Percentiles rank a stretch among this genome's conserved stretches.
Evolutionary conservation across 2,329 filamentous ascomycete species (phyloP).

Genomic region (Lachnellula arida): DNA sequence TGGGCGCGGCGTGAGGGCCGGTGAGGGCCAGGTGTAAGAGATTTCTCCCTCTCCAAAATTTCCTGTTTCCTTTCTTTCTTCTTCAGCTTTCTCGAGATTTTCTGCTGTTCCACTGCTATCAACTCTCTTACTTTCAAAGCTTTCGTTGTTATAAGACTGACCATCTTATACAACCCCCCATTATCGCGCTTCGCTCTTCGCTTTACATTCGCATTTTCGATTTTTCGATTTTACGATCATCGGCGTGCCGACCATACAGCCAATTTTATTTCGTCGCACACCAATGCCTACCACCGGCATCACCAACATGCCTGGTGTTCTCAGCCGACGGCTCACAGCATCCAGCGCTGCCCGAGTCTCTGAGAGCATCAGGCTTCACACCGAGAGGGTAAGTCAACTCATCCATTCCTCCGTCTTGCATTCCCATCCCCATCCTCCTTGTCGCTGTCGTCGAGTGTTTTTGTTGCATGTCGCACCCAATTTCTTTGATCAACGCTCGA

Average conservation of each 20-base stretch:
- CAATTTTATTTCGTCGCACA: background rate
- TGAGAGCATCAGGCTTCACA: background rate
- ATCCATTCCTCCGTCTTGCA: background rate
- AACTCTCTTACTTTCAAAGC: background rate
- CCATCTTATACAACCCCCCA: background rate
- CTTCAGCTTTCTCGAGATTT: background rate
- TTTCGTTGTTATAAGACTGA: background rate
- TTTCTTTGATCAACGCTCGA: too few relatives aligned
- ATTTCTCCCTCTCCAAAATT: background rate
- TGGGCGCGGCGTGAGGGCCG: too few relatives aligned
- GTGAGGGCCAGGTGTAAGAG: background rate
- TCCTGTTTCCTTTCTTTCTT: background rate
- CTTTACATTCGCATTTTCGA: too few relatives aligned
- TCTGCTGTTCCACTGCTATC: background rate
- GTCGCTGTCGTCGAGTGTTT: background rate
- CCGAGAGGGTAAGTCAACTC: background rate
- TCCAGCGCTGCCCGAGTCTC: background rate
- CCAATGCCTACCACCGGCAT: background rate
- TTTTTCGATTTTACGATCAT: too few relatives aligned
- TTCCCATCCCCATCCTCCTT: background rate
- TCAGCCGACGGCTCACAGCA: background rate
- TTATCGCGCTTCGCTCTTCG: background rate
- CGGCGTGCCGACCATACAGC: background rate
- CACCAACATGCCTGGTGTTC: background rate
- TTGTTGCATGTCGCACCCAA: background rate